phyloP scores from a whole-genome alignment of 179 eudicot species.

The Silene coronaria region DNA sequence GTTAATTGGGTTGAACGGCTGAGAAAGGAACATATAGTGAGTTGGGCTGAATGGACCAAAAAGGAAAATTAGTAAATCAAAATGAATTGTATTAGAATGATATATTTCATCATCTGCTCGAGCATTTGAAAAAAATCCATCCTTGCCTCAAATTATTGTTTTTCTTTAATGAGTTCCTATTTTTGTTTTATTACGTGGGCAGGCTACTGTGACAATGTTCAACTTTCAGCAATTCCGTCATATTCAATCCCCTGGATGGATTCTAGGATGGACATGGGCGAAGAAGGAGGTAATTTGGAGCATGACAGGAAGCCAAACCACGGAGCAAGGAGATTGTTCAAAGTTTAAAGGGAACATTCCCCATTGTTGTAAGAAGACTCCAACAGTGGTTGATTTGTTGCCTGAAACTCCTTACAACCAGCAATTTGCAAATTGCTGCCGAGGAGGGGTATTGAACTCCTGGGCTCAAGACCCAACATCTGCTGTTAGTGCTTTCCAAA shows the following conservation, averaged over 20 bases:
- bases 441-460: slow-evolving; percentile 60
- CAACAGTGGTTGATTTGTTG: slow-evolving; percentile 52
- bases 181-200: background rate
- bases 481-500: slow-evolving; percentile 50
- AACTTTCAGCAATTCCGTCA: slow-evolving; percentile 38
- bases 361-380: slow-evolving; percentile 52
- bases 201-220: slow-evolving; percentile 27
- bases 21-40: background rate
- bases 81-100: too few species aligned
- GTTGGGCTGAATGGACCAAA: background rate
- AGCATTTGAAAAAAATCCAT: background rate
- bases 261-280: slow-evolving; percentile 65
- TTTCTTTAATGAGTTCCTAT: background rate
- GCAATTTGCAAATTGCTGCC: slow-evolving; percentile 64
- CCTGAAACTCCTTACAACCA: slow-evolving; percentile 64
- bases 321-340: slow-evolving; percentile 71
- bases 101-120: background rate
- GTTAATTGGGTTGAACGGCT: background rate
- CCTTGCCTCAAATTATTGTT: background rate
- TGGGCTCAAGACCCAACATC: slow-evolving; percentile 50
- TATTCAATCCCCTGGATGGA: slow-evolving; percentile 31
- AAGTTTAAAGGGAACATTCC: slow-evolving; percentile 46
- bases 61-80: background rate
- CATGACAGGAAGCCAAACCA: slow-evolving; percentile 56
- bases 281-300: slow-evolving; percentile 65